phyloP scores from a whole-genome alignment of 177 flowering plant species.

The Vitis hybrid region DNA sequence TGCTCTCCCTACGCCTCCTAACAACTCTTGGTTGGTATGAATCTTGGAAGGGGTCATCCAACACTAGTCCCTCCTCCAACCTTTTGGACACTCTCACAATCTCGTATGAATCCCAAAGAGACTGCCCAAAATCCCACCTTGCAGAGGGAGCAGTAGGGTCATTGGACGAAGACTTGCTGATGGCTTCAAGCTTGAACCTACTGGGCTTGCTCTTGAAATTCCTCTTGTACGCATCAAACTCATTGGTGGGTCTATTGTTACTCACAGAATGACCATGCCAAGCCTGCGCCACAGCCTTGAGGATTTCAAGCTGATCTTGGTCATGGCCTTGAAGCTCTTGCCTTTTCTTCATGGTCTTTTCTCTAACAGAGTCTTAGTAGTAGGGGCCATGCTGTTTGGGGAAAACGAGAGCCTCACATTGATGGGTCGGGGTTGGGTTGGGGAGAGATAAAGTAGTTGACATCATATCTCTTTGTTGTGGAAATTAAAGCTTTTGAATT shows the following conservation, averaged over 20 bases:
- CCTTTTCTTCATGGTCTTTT: slow-evolving; percentile 27
- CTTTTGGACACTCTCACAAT: slow-evolving; percentile 60
- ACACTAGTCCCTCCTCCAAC: slow-evolving; percentile 44
- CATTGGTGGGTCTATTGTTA: slow-evolving; percentile 39
- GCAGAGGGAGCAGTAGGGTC: background rate
- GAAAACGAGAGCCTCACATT: slow-evolving; percentile 32
- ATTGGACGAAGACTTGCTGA: slow-evolving; percentile 16
- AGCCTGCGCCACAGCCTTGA: slow-evolving; percentile 93
- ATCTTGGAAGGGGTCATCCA: slow-evolving; percentile 35
- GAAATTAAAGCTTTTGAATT: background rate
- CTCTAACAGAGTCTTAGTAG: slow-evolving; percentile 4
- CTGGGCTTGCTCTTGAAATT: slow-evolving; percentile 52
- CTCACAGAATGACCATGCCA: slow-evolving; percentile 67
- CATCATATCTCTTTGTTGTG: slow-evolving; percentile 1
- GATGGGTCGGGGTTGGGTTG: background rate
- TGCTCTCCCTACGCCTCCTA: slow-evolving; percentile 55
- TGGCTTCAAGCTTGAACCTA: slow-evolving; percentile 79
- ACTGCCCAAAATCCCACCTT: slow-evolving; percentile 73
- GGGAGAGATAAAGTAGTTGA: slow-evolving; percentile 9
- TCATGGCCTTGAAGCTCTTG: slow-evolving; percentile 15
- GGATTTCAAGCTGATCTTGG: slow-evolving; percentile 52
- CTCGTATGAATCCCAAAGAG: slow-evolving; percentile 88
- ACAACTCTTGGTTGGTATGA: slow-evolving; percentile 1
- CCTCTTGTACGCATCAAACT: slow-evolving; percentile 51
- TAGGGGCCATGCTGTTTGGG: slow-evolving; percentile 14